Percentiles rank a stretch among this genome's conserved stretches.
These are phyloP conservation scores for Tephrocybe sp. DNA, from an alignment of 768 basidiomycete species.

Conservation along the genomic window DNA sequence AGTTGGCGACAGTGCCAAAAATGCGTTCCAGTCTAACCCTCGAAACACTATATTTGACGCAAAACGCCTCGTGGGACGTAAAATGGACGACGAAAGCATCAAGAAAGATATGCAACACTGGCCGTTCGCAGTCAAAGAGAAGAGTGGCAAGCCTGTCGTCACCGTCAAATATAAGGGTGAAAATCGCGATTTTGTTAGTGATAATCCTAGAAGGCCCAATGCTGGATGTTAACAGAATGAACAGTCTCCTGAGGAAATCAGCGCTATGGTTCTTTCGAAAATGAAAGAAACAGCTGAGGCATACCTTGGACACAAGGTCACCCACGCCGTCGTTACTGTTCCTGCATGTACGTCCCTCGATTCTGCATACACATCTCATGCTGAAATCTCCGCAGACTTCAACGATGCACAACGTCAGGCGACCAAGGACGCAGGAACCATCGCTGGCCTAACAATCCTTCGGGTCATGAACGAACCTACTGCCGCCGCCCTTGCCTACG, in stretches of 20 bases:
- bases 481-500: slow-evolving; percentile 69
- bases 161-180: slow-evolving; percentile 54
- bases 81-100: slow-evolving; percentile 43
- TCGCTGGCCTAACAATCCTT: slow-evolving; percentile 62
- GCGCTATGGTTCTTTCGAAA: slow-evolving; percentile 62
- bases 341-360: slow-evolving; percentile 46
- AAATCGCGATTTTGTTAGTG: slow-evolving; percentile 51
- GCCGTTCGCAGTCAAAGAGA: slow-evolving; percentile 45
- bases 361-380: neutral
- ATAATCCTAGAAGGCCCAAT: neutral
- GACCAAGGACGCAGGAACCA: slow-evolving; percentile 65
- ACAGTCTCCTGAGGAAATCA: slow-evolving; percentile 64
- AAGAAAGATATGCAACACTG: slow-evolving; percentile 49
- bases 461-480: slow-evolving; percentile 72
- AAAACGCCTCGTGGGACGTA: slow-evolving; percentile 56
- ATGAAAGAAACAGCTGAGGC: slow-evolving; percentile 74
- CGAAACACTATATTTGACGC: slow-evolving; percentile 45
- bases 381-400: slow-evolving; percentile 35
- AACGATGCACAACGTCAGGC: slow-evolving; percentile 63
- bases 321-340: slow-evolving; percentile 56
- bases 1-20: slow-evolving; percentile 17
- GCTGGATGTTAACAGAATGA: neutral
- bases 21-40: slow-evolving; percentile 17
- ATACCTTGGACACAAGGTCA: slow-evolving; percentile 62
- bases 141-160: slow-evolving; percentile 49